phyloP scores from a whole-genome alignment of 108 stramenopile genomes.

The Nitzschia palea region DNA sequence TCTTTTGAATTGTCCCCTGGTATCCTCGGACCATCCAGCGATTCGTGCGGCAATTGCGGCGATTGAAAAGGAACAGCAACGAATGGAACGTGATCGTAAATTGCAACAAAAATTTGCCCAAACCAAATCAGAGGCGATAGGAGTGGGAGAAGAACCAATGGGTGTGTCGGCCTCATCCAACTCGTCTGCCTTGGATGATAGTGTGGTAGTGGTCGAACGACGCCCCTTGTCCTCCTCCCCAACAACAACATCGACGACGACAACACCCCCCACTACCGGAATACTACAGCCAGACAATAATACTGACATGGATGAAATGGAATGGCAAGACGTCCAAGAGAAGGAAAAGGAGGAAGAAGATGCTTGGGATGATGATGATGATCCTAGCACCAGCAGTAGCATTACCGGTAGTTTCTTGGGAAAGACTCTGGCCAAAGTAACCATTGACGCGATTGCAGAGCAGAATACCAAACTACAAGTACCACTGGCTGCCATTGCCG shows the following conservation, averaged over 20 bases:
- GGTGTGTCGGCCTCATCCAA: too few species aligned
- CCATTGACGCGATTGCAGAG: conserved; percentile 51
- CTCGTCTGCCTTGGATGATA: conserved; percentile 11
- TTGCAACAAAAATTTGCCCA: conserved; percentile 48
- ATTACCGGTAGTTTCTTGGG: conserved; percentile 32
- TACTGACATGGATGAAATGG: conserved; percentile 33
- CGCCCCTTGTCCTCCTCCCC: background rate
- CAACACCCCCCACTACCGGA: too few species aligned
- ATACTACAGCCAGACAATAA: too few species aligned
- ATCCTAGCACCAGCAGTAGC: too few species aligned
- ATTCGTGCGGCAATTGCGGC: conserved; percentile 62
- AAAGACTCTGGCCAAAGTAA: conserved; percentile 39
- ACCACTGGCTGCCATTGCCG: conserved; percentile 63
- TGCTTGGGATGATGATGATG: too few species aligned
- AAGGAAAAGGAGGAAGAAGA: conserved; percentile 26
- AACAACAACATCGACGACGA: background rate
- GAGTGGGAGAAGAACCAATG: background rate
- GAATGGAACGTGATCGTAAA: conserved; percentile 63
- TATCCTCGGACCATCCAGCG: conserved; percentile 39
- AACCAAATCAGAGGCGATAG: background rate
- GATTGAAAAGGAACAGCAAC: conserved; percentile 57
- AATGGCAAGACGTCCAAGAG: conserved; percentile 47
- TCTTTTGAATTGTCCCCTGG: conserved; percentile 25
- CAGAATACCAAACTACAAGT: conserved; percentile 37
- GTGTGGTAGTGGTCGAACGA: conserved; percentile 22